A percentile compares a stretch with the other conserved stretches of the same genome.
These are phyloP conservation scores for Aspergillus ochraceoroseus DNA, from an alignment of 2,329 filamentous ascomycete genomes.

Conservation along the genomic window DNA sequence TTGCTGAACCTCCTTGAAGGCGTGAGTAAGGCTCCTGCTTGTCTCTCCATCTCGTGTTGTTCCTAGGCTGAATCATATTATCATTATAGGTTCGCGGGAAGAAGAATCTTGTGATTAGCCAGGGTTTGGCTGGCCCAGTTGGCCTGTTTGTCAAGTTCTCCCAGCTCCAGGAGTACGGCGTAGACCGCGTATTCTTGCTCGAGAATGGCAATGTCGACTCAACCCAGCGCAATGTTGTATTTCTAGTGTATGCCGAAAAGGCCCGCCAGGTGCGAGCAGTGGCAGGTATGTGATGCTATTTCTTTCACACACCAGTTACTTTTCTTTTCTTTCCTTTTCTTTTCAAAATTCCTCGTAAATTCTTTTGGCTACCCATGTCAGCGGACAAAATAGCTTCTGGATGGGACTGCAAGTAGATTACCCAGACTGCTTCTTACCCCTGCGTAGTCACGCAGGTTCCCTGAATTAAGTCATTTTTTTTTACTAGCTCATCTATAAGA, in stretches of 20 bases:
- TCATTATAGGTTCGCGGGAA: slow-evolving; percentile 79
- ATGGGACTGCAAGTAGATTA: slow-evolving; percentile 57
- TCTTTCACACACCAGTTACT: not conserved
- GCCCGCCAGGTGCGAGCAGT: slow-evolving; percentile 76
- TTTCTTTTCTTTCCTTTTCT: slow-evolving; percentile 11
- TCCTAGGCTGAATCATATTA: slow-evolving; percentile 20
- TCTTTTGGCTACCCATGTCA: slow-evolving; percentile 9
- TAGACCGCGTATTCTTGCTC: slow-evolving; percentile 94
- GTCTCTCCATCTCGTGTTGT: slow-evolving; percentile 13
- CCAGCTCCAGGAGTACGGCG: slow-evolving; percentile 91
- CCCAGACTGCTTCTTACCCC: slow-evolving; percentile 49
- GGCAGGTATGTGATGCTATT: slow-evolving; percentile 63
- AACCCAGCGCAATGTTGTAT: slow-evolving; percentile 90
- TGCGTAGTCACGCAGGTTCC: slow-evolving; percentile 55
- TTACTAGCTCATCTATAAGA: slow-evolving; percentile 42
- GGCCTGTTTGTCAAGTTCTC: slow-evolving; percentile 93
- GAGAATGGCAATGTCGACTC: slow-evolving; percentile 95
- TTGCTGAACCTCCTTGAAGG: slow-evolving; percentile 86
- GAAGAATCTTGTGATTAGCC: slow-evolving; percentile 95
- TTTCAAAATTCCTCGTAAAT: slow-evolving; percentile 10
- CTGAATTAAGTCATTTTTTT: slow-evolving; percentile 40
- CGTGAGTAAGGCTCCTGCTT: slow-evolving; percentile 61
- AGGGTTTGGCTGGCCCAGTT: slow-evolving; percentile 80
- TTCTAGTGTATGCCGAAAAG: slow-evolving; percentile 86
- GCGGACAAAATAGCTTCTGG: not conserved